phyloP scores from a whole-genome alignment of 345 rosid genomes.

The Eucalyptus victrix region DNA sequence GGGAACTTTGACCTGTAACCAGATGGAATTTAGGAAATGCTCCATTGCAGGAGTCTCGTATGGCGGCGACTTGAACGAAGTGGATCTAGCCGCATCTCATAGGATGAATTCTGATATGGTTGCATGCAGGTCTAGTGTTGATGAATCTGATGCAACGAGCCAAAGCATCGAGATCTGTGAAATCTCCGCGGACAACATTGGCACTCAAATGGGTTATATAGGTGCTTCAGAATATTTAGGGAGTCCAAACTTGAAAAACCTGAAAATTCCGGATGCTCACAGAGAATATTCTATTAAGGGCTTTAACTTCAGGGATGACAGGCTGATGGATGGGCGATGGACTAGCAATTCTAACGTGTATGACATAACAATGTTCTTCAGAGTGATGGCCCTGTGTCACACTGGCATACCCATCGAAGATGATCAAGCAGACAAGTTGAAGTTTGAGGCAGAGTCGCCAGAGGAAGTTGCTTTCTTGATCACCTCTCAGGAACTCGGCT shows the following conservation, averaged over 20 bases:
- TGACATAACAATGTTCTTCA: conserved; percentile 49
- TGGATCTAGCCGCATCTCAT: conserved; percentile 52
- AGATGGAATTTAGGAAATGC: conserved; percentile 77
- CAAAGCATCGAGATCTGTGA: conserved; percentile 6
- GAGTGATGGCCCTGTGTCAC: conserved; percentile 66
- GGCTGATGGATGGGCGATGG: conserved; percentile 55
- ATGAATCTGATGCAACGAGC: not conserved
- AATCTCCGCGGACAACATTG: not conserved
- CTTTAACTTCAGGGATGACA: conserved; percentile 53
- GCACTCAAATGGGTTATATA: not conserved
- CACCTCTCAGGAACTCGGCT: conserved; percentile 67
- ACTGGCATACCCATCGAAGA: conserved; percentile 57
- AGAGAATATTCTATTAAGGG: conserved; percentile 30
- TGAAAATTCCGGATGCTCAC: not conserved
- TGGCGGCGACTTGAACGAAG: conserved; percentile 42
- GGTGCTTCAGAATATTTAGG: not conserved
- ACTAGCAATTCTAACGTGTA: conserved; percentile 16
- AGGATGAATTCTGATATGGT: conserved; percentile 30
- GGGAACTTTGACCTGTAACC: conserved; percentile 81
- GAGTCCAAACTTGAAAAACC: not conserved
- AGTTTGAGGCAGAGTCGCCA: conserved; percentile 86
- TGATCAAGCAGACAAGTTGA: conserved; percentile 30
- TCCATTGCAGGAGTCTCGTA: conserved; percentile 68
- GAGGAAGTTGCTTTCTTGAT: conserved; percentile 74
- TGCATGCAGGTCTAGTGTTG: not conserved